A percentile compares a stretch with the other conserved stretches of the same genome.
These are phyloP conservation scores for Sarocladiaceae sp. DNA, from an alignment of 2,329 filamentous ascomycete species.

Conservation along the genomic window DNA sequence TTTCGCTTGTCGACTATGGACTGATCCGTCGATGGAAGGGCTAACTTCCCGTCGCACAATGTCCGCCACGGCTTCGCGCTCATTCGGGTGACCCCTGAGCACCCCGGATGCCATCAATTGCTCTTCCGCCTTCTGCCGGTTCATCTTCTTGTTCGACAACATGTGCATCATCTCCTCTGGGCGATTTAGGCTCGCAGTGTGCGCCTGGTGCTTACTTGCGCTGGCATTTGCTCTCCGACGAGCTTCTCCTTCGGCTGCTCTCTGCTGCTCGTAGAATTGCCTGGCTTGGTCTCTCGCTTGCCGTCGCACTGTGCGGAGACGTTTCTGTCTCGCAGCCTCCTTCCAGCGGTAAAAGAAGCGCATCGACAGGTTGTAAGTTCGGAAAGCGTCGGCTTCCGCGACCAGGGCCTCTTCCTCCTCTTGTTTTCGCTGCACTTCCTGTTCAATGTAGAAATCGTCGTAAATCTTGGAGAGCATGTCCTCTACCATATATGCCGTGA, in stretches of 20 bases:
- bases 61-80: slow-evolving; percentile 26
- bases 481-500: slow-evolving; percentile 39
- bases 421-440: slow-evolving; percentile 32
- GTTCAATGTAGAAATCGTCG: slow-evolving; percentile 31
- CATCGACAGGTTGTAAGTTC: slow-evolving; percentile 41
- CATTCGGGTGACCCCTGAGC: slow-evolving; percentile 32
- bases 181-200: slow-evolving; percentile 20
- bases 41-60: slow-evolving; percentile 26
- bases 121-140: slow-evolving; percentile 25
- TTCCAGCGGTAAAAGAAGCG: slow-evolving; percentile 55
- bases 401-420: slow-evolving; percentile 43
- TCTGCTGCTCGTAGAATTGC: slow-evolving; percentile 32
- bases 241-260: slow-evolving; percentile 10
- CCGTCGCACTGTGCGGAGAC: slow-evolving; percentile 43
- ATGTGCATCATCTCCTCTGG: slow-evolving; percentile 28
- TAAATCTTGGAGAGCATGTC: slow-evolving; percentile 37
- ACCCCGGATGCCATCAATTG: slow-evolving; percentile 36
- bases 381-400: slow-evolving; percentile 41
- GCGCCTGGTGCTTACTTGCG: neutral
- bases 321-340: slow-evolving; percentile 38
- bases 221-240: slow-evolving; percentile 18
- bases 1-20: neutral
- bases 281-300: slow-evolving; percentile 45
- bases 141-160: slow-evolving; percentile 24
- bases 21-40: slow-evolving; percentile 11